phyloP scores from a whole-genome alignment of 768 basidiomycete genomes.

The Auriscalpium microsporum region DNA sequence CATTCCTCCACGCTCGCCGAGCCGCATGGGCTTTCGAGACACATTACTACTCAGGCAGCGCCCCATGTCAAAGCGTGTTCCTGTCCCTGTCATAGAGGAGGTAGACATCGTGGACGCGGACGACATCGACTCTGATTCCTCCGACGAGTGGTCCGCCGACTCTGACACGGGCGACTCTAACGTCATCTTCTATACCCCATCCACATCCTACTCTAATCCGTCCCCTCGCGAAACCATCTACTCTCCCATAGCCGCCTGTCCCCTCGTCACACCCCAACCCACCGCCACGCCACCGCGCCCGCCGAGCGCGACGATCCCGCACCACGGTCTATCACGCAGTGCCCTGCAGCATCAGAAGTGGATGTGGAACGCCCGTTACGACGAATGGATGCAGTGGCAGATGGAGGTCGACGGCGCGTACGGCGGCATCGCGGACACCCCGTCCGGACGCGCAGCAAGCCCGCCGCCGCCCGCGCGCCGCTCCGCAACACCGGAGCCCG shows the following conservation, averaged over 20 bases:
- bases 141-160: conserved; percentile 16
- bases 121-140: conserved; percentile 11
- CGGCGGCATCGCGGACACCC: conserved; percentile 13
- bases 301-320: conserved; percentile 10
- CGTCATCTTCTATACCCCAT: background rate
- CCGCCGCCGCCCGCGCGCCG: conserved; percentile 5
- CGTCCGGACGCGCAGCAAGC: background rate
- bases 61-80: background rate
- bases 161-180: conserved; percentile 10
- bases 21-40: conserved; percentile 12
- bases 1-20: conserved; percentile 13
- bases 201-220: background rate
- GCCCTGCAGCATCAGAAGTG: conserved; percentile 51
- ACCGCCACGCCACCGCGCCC: background rate
- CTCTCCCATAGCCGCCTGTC: conserved; percentile 2
- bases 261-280: background rate
- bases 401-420: conserved; percentile 13
- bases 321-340: conserved; percentile 58
- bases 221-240: background rate
- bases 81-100: background rate
- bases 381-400: conserved; percentile 38
- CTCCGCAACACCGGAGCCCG: background rate
- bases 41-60: background rate
- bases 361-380: conserved; percentile 53
- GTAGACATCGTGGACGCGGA: conserved; percentile 5